These are phyloP conservation scores for Phytophthora melonis DNA, from an alignment of 352 stramenopile genomes.

Conservation along the genomic window DNA sequence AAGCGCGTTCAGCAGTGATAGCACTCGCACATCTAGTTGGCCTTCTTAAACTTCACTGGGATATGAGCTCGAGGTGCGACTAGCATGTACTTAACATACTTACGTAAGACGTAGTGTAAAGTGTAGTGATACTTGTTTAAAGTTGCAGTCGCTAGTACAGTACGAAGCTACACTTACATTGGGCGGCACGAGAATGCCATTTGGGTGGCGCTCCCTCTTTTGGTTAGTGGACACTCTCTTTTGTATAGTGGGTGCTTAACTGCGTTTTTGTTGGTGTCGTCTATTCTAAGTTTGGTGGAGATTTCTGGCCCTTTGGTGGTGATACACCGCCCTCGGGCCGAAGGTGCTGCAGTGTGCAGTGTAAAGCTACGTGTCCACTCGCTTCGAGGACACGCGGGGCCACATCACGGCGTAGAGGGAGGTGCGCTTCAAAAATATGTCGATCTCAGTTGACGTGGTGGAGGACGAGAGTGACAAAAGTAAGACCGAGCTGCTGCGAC, in stretches of 20 bases:
- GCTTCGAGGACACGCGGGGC: too few species aligned
- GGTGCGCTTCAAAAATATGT: too few species aligned
- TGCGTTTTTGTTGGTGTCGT: background rate
- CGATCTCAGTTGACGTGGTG: too few species aligned
- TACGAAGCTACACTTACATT: background rate
- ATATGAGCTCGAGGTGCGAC: too few species aligned
- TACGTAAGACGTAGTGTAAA: conserved; percentile 29
- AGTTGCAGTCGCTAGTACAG: background rate
- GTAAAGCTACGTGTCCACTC: too few species aligned
- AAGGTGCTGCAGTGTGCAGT: too few species aligned
- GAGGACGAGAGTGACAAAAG: too few species aligned
- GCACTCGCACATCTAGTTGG: too few species aligned
- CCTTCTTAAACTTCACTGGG: background rate
- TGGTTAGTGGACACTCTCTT: background rate
- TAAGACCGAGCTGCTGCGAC: too few species aligned
- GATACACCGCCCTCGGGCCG: background rate
- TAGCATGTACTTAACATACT: too few species aligned
- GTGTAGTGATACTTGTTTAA: background rate
- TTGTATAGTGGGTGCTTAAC: background rate
- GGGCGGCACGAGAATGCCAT: background rate
- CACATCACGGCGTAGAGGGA: too few species aligned
- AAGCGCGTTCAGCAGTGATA: too few species aligned
- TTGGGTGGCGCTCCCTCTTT: background rate
- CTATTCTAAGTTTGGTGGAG: background rate
- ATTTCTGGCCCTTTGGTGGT: background rate